Base-by-base conservation (phyloP, 257 asterid species). In the Forsythia viridissima region DNA sequence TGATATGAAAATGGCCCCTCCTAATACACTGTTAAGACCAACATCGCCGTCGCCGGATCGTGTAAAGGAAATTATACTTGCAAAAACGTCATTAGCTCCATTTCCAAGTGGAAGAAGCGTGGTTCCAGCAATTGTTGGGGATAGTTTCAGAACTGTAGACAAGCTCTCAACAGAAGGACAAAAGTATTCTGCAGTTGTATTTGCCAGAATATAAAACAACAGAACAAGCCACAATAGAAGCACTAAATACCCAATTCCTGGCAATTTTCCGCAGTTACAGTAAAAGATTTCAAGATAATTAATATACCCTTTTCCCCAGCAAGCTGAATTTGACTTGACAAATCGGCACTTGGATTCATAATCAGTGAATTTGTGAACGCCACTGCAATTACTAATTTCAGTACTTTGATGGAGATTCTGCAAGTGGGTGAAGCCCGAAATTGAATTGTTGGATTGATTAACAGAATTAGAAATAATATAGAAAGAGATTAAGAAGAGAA, bases 31-130 rank as follows among this genome's bases (percentile, higher is more conserved):
- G 77, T 88, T 91, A 20, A 92, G 80, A 16, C 98, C 97, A 42
- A 91, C 93, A 15, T 84, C 93, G 0, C 85, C 94, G 48, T 87
- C 90, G 3, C 85, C 84, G 5, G 94, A 82, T 34, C 85, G 82
- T 5, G 91, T 87, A 38, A 90, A 90, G 0, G 96, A 87, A 4
- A 91, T 88, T 16, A 92, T 80, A 73, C 94, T 88, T 0, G 96
- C 74, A 63, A 93, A 92, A 6, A 93, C 92, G 74, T 93, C 97
- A 42, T 89, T 88, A 51, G 98, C 98, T 8, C 97, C 97, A 76
- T 93, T 93, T 0, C 98, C 98, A 3, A 93, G 85, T 15, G 98
- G 97, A 74, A 92, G 97, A 65, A 92, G 91, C 39, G 98, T 93
- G 38, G 96, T 87, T 8, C 98, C 96, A 44, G 97, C 94, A 39